Evolutionary conservation across 2,329 filamentous ascomycete species (phyloP), one percentile per base, ranked within the genome.

Genomic region (Diplodia sapinea): DNA sequence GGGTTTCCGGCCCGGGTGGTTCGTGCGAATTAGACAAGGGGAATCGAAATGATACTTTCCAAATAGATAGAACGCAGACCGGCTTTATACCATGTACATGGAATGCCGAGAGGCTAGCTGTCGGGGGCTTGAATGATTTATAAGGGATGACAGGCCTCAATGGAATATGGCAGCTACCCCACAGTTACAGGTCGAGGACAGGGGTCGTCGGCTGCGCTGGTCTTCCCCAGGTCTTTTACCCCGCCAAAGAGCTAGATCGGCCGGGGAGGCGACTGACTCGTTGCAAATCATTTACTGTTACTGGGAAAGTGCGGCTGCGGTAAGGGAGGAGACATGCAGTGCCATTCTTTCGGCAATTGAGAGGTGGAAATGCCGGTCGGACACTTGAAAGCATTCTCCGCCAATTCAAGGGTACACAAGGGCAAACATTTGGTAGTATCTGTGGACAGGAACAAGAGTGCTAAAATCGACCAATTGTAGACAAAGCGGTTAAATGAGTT

Each of bases 211-310:
- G 57, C 26, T 61, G 31, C 29, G 40, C 26, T 8, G 12, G 15
- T 13, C 40, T 49, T 47, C 57, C 57, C 57, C 57, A 61, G 38
- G 40, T 49, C 31, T 26, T 61, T 49, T 61, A 61, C 57, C 57
- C 57, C 57, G 31, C 57, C 23, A 26, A 17, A 15, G 40, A 49
- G 57, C 40, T 61, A 61, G 57, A 17, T 11, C 40, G 20, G 23
- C 57, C 40, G 38, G 26, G 26, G 26, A 15, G 5, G 13, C 11
- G 12, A 26, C 20, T 61, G 57, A 61, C 57, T 61, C 57, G 57
- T 17, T 33, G 57, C 57, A 23, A 23, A 61, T 61, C 57, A 49
- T 7, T 61, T 33, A 11, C 57, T 17, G 4, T 15, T 23, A 49
- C 17, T 15, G 40, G 57, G 15, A 49, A 49, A 40, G 40, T 49